Percentiles rank a stretch among this genome's conserved stretches.
Conservation (phyloP, 805 yeast species). For the Brettanomyces naardenensis region DNA sequence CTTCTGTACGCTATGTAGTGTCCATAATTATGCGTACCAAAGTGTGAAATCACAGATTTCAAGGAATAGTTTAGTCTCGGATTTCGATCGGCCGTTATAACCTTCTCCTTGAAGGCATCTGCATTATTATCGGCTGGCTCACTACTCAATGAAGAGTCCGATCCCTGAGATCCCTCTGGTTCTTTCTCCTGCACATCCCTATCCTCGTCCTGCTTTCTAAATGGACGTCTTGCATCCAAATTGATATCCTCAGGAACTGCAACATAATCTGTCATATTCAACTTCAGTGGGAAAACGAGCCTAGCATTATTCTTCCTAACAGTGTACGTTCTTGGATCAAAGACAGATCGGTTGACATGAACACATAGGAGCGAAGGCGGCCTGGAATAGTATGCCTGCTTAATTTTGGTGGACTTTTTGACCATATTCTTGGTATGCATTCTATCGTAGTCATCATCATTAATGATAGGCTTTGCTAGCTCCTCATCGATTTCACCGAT, state of each 20-base stretch:
- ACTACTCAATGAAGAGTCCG: not conserved
- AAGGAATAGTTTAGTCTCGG: conserved; percentile 54
- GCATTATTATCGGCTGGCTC: not conserved
- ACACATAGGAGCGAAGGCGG: conserved; percentile 79
- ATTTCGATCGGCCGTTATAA: not conserved
- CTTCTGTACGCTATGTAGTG: conserved; percentile 88
- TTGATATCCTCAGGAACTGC: conserved; percentile 65
- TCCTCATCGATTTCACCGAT: conserved; percentile 43
- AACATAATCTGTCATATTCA: conserved; percentile 63
- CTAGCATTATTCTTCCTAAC: conserved; percentile 78
- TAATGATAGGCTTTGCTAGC: conserved; percentile 57
- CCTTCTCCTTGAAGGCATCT: not conserved
- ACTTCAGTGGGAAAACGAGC: conserved; percentile 64
- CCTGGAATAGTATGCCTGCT: conserved; percentile 70
- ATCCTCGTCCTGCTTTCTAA: conserved; percentile 53
- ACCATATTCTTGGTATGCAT: conserved; percentile 70
- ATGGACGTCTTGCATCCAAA: conserved; percentile 70
- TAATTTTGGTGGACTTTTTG: conserved; percentile 71
- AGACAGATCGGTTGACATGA: conserved; percentile 89
- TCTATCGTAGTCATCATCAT: conserved; percentile 69
- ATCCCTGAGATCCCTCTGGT: not conserved
- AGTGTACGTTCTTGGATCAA: conserved; percentile 78
- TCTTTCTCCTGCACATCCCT: conserved; percentile 5
- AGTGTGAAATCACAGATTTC: conserved; percentile 84
- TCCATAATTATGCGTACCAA: conserved; percentile 96